Evolutionary conservation across 2,329 filamentous ascomycete genomes (phyloP), one percentile per base, ranked within the genome.

Genomic region (Elsinoe australis): DNA sequence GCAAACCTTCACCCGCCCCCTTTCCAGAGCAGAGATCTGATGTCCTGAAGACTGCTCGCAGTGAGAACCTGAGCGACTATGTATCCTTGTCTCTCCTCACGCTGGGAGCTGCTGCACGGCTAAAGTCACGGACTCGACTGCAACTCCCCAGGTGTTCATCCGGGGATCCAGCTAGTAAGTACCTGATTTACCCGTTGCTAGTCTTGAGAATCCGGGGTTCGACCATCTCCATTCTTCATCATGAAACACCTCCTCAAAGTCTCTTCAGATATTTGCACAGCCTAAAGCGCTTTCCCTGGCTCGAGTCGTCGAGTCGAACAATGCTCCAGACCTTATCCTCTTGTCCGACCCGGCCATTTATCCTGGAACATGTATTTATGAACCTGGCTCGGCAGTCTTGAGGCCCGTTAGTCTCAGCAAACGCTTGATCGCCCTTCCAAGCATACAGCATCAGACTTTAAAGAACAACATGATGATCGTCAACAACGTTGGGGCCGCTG

Each of bases 151-250:
- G 39, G 39, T 44, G 39, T 44, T 44, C 39, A 31, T 32, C 39
- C 39, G 39, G n/a, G n/a, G n/a, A n/a, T n/a, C n/a, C n/a, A n/a
- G n/a, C n/a, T n/a, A n/a, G 39, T 44, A 44, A 17, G 39, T 44
- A 44, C 39, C 36, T 44, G 39, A 44, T 44, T 44, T 44, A 44
- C 26, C 39, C 39, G 39, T 32, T n/a, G 21, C 28, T 44, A 44
- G 26, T 44, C 39, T 28, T 24, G 12, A 32, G 21, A 44, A 44
- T 44, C 39, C 24, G 39, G 39, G 39, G 39, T 21, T 26, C 14
- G 17, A 24, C 21, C 17, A 21, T 35, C 35, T 44, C n/a, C 39
- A 44, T 19, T 17, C 14, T 44, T 24, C 24, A 19, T n/a, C 21
- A 17, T 44, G 39, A 44, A 44, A 44, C 39, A 24, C 15, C 39